These are phyloP conservation scores for Diaporthe capsici DNA, from an alignment of 2,329 filamentous ascomycete genomes.

Conservation along the genomic window DNA sequence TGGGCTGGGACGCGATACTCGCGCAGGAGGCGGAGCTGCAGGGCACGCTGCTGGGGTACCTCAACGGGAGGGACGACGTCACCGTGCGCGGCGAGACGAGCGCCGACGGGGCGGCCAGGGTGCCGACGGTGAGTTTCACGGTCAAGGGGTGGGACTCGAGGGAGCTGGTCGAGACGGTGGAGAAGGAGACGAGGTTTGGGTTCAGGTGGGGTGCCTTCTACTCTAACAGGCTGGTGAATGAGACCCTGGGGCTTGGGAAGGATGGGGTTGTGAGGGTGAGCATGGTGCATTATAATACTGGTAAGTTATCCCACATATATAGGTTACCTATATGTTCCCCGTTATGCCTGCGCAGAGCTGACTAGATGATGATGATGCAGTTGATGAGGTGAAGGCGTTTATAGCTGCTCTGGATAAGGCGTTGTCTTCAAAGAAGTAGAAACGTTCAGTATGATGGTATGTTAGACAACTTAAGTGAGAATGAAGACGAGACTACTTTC, in stretches of 20 bases:
- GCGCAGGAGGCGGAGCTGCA: conserved; percentile 71
- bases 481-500: not conserved
- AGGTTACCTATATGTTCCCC: not conserved
- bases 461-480: not conserved
- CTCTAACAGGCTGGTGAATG: conserved; percentile 68
- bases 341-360: conserved; percentile 34
- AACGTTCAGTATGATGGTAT: not conserved
- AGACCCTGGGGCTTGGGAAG: conserved; percentile 67
- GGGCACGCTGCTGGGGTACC: conserved; percentile 67
- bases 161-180: conserved; percentile 69
- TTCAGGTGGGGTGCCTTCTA: conserved; percentile 76
- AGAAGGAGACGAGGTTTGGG: conserved; percentile 67
- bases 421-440: conserved; percentile 49
- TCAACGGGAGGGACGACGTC: conserved; percentile 64
- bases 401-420: conserved; percentile 67
- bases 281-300: conserved; percentile 77
- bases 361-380: conserved; percentile 49
- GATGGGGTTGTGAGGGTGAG: conserved; percentile 76
- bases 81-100: conserved; percentile 69
- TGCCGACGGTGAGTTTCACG: conserved; percentile 76
- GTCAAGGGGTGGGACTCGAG: conserved; percentile 65
- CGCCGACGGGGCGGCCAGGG: conserved; percentile 61
- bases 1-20: conserved; percentile 64
- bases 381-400: conserved; percentile 69
- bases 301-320: conserved; percentile 53